Evolutionary conservation across 441 rosid species (phyloP).

Genomic region (Daphne laureola): DNA sequence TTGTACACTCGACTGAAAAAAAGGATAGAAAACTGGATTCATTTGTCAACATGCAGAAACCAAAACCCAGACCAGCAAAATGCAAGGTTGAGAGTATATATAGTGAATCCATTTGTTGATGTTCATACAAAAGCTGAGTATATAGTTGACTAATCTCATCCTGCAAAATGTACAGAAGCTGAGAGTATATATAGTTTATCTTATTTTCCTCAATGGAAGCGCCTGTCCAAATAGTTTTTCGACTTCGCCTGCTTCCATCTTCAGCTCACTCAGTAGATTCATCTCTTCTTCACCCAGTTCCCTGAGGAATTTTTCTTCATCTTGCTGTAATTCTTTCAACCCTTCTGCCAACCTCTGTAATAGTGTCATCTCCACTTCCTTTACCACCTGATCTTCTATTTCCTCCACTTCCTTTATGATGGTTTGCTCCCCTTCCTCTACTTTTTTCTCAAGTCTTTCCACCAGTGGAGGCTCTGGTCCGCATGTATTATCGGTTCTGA

Average conservation of each 20-base stretch:
- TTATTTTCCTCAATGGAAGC: constrained; percentile 63
- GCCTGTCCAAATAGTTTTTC: constrained; percentile 77
- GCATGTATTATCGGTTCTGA: constrained; percentile 66
- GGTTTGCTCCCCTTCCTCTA: constrained; percentile 58
- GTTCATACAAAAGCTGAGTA: no score
- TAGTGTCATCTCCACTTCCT: constrained; percentile 62
- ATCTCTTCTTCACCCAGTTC: constrained; percentile 69
- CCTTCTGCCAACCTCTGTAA: constrained; percentile 73
- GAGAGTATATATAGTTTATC: constrained; percentile 21
- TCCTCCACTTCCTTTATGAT: constrained; percentile 52
- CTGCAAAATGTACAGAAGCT: not conserved
- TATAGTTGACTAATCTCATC: not conserved
- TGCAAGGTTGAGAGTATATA: no score
- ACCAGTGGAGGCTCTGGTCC: constrained; percentile 93
- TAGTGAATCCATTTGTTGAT: no score
- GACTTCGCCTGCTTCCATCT: constrained; percentile 82
- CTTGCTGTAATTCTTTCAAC: constrained; percentile 51
- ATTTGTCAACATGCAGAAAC: no score
- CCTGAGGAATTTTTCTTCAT: constrained; percentile 61
- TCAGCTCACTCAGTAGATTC: constrained; percentile 50
- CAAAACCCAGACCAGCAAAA: no score
- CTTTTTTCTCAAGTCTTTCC: constrained; percentile 79
- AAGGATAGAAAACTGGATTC: no score
- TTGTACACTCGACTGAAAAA: no score
- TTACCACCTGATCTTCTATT: constrained; percentile 52